Base-by-base conservation (phyloP, 768 basidiomycete species). In the Pulveroboletus sp. region DNA sequence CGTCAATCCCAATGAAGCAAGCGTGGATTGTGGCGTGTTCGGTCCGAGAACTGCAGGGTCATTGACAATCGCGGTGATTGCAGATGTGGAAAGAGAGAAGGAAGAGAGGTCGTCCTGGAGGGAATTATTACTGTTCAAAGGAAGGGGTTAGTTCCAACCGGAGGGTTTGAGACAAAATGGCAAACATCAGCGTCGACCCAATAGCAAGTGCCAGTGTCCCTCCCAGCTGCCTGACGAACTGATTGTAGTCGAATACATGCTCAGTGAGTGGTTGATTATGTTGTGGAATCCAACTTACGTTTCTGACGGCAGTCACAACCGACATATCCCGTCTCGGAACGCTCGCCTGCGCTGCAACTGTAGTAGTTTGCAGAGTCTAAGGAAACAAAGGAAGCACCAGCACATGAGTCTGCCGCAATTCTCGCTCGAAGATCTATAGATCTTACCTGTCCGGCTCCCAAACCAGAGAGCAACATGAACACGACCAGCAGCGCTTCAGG, bases 291-390 rank as follows among this genome's bases (percentile, higher is more conserved):
- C 11, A 12, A 54, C 75, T 30, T 47, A 81, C 81, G 60, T 84
- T 85, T 42, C 83, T 74, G 47, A 81, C 76, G 0, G 80, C 81
- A 0, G 86, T 89, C 0, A 88, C 85, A 9, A 86, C 83, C 1
- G 84, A 83, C 85, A 89, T 87, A 52, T 90, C 86, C 34, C 73
- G 73, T 32, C 86, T 69, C 0, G 78, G 65, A 1, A 89, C 87
- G 22, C 83, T 82, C 0, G 86, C 85, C 61, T 90, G 88, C 7
- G 79, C 82, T 0, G 83, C 83, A 7, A 86, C 79, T 0, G 84
- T 86, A 0, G 82, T 85, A 0, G 82, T 85, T 61, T 80, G 78
- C 13, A 79, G 57, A 0, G 79, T 81, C 78, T 82, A 43, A 20
- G 20, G 6, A 23, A 37, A 37, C 9, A n/a, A n/a, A n/a, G n/a